Percentiles rank a stretch among this genome's conserved stretches.
These are phyloP conservation scores for Sordaria brevicollis DNA, from an alignment of 495 filamentous ascomycete genomes.

Conservation along the genomic window DNA sequence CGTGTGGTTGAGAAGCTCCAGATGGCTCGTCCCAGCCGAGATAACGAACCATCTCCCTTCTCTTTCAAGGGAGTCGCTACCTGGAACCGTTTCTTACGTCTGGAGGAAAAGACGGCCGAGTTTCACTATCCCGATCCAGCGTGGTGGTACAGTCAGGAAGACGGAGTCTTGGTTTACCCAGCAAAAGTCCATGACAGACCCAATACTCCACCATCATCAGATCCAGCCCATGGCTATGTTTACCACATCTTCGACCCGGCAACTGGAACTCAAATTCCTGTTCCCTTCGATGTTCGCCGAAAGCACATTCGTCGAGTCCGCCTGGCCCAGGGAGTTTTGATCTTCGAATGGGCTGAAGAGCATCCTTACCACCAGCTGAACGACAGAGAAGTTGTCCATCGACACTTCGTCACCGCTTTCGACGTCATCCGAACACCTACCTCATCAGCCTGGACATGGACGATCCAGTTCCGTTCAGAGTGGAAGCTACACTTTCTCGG, in stretches of 20 bases:
- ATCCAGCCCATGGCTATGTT: slow-evolving; percentile 15
- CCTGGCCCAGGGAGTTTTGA: slow-evolving; percentile 43
- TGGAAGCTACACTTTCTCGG: slow-evolving; percentile 59
- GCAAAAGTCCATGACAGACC: slow-evolving; percentile 9
- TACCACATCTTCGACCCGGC: slow-evolving; percentile 47
- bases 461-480: slow-evolving; percentile 48
- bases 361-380: slow-evolving; percentile 49
- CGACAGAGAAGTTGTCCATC: slow-evolving; percentile 45
- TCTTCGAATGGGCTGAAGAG: slow-evolving; percentile 58
- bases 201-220: slow-evolving; percentile 6
- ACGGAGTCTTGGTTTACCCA: slow-evolving; percentile 50
- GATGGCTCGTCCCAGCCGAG: slow-evolving; percentile 8
- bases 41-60: slow-evolving; percentile 24
- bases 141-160: slow-evolving; percentile 48
- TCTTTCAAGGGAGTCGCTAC: slow-evolving; percentile 35
- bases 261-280: slow-evolving; percentile 29
- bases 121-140: slow-evolving; percentile 45
- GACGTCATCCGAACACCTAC: slow-evolving; percentile 30
- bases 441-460: slow-evolving; percentile 27
- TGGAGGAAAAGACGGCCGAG: slow-evolving; percentile 26
- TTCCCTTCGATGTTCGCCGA: slow-evolving; percentile 45
- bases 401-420: slow-evolving; percentile 57
- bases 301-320: slow-evolving; percentile 51
- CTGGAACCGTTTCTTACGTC: slow-evolving; percentile 47
- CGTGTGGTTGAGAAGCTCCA: slow-evolving; percentile 38